phyloP scores from a whole-genome alignment of 768 basidiomycete species.

The Agaricus blazei region DNA sequence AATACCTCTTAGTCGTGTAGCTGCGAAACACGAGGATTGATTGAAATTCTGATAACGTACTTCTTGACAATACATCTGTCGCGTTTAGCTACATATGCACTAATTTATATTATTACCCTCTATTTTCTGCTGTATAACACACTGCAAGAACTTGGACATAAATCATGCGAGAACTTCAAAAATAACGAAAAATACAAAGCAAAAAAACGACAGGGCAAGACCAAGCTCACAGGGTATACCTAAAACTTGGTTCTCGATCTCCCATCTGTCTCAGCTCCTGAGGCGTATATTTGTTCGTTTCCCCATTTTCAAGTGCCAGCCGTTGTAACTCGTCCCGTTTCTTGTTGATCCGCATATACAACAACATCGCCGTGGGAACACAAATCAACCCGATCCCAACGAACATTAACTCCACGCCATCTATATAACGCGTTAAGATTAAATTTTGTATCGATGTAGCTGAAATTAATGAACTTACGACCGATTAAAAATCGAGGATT shows the following conservation, averaged over 20 bases:
- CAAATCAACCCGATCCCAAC: slow-evolving; percentile 57
- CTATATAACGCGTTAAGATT: slow-evolving; percentile 23
- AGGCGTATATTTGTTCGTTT: slow-evolving; percentile 25
- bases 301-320: slow-evolving; percentile 24
- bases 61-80: too few species aligned
- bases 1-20: too few species aligned
- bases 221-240: slow-evolving; percentile 36
- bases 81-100: too few species aligned
- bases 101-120: too few species aligned
- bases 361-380: slow-evolving; percentile 40
- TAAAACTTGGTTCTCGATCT: slow-evolving; percentile 59
- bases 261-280: slow-evolving; percentile 42
- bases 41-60: too few species aligned
- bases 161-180: too few species aligned
- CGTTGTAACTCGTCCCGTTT: slow-evolving; percentile 37
- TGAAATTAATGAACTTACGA: slow-evolving; percentile 34
- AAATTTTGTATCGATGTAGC: background rate
- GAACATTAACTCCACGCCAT: slow-evolving; percentile 63
- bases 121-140: too few species aligned
- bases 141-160: too few species aligned
- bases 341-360: slow-evolving; percentile 53
- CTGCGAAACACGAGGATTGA: too few species aligned
- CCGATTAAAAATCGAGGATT: slow-evolving; percentile 57
- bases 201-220: too few species aligned
- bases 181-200: too few species aligned